Evolutionary conservation across 192 early-diverging fungal genomes (phyloP), one percentile per base, ranked within the genome.

Genomic region (Physocladia obscura): DNA sequence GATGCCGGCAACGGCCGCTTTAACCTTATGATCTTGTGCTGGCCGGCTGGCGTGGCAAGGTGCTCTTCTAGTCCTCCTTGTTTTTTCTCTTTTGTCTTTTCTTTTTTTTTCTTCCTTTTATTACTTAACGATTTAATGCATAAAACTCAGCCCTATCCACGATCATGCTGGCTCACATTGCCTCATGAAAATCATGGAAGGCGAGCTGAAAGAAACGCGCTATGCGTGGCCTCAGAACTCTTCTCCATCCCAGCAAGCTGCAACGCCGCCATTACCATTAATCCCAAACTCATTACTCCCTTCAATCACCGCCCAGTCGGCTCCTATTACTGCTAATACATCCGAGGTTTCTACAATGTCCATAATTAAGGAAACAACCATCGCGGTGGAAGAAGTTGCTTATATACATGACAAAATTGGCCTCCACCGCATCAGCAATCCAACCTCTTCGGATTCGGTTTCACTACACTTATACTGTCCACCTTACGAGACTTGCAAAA

Each of bases 371-470:
- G 59, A 52, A 21, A 83, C 85, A 3, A 72, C 80, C 22, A 78
- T 87, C 27, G 55, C 72, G 1, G 74, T 80, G 0, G 81, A 94
- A 71, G 76, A 86, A 27, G 91, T 94, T 13, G 87, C 92, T 32
- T 97, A 97, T 73, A 94, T 95, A 70, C 89, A 91, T 67, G 94
- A 97, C 72, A 87, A 89, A 69, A 89, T 97, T 32, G 94, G 94
- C 34, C 81, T 97, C 15, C 94, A 97, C 77, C 80, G 90, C 5
- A 83, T 97, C 32, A 64, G 71, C 29, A 95, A 94, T 77, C 85
- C 86, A 24, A 86, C 85, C 29, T 30, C 38, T 6, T 58, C 49
- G 4, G 82, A 82, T 62, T 88, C 93, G 4, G 85, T 97, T 8
- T 93, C 94, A 21, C 81, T 97, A 44, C 94, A 97, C 73, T 79